Evolutionary conservation across 1,284 basidiomycete species (phyloP).

Genomic region (Ceratobasidium sp.): DNA sequence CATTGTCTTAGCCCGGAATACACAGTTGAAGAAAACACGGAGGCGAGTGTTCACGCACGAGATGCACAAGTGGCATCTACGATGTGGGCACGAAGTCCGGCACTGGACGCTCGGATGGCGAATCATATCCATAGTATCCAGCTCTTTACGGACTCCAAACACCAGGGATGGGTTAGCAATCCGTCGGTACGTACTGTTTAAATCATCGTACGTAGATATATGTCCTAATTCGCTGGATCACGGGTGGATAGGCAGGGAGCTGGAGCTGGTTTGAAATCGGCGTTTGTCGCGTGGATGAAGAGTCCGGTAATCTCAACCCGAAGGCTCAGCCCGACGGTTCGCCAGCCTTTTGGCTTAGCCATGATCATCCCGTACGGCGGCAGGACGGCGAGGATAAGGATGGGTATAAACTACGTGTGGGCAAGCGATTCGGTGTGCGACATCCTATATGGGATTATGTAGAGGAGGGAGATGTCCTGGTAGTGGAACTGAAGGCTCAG

Average conservation of each 20-base stretch:
- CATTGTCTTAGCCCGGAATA: neutral
- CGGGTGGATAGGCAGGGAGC: neutral
- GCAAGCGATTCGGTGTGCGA: neutral
- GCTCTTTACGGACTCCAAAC: slow-evolving; percentile 11
- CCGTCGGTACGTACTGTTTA: neutral
- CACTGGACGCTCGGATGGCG: neutral
- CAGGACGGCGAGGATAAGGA: neutral
- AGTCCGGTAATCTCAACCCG: neutral
- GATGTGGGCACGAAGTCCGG: slow-evolving; percentile 8
- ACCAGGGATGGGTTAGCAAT: slow-evolving; percentile 23
- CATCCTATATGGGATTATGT: too few species aligned
- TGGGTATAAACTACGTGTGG: neutral
- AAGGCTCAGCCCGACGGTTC: neutral
- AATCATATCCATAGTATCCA: slow-evolving; percentile 27
- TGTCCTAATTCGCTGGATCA: too few species aligned
- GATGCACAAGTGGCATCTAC: neutral
- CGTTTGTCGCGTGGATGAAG: neutral
- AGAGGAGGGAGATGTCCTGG: too few species aligned
- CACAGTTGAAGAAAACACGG: neutral
- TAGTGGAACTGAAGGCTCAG: too few species aligned
- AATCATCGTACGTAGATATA: too few species aligned
- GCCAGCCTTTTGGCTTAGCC: neutral
- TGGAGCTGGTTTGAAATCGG: slow-evolving; percentile 42
- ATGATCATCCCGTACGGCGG: slow-evolving; percentile 5
- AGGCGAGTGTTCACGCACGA: neutral